Conservation (phyloP, 768 basidiomycete genomes). For the Leccinum uliginosum region DNA sequence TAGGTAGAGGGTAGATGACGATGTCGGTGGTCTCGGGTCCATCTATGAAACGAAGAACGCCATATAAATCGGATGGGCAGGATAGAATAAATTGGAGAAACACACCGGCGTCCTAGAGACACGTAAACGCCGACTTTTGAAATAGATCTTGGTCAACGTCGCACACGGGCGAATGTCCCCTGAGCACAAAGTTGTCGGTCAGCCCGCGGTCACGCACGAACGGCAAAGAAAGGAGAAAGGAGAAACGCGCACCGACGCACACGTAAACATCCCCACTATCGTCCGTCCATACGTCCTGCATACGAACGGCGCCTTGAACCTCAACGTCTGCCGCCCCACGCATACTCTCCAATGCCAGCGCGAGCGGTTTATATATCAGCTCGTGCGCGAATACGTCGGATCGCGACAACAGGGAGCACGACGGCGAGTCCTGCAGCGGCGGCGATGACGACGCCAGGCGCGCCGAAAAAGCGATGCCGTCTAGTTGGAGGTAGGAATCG, state of each 20-base stretch:
- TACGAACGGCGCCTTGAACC: slow-evolving; percentile 48
- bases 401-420: slow-evolving; percentile 6
- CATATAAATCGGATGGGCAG: background rate
- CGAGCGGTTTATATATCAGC: slow-evolving; percentile 68
- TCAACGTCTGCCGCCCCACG: slow-evolving; percentile 63
- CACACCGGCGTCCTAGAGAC: slow-evolving; percentile 62
- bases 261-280: slow-evolving; percentile 46
- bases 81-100: background rate
- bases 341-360: slow-evolving; percentile 75
- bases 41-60: slow-evolving; percentile 33
- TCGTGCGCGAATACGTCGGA: slow-evolving; percentile 28
- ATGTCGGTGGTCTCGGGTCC: slow-evolving; percentile 69
- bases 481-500: slow-evolving; percentile 68
- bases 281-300: slow-evolving; percentile 59
- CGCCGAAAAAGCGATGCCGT: slow-evolving; percentile 67
- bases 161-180: slow-evolving; percentile 73
- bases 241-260: slow-evolving; percentile 30
- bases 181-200: slow-evolving; percentile 19
- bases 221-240: no score
- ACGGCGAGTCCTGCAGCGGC: slow-evolving; percentile 27
- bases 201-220: no score
- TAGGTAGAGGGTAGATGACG: slow-evolving; percentile 52
- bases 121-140: slow-evolving; percentile 63
- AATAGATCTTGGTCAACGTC: slow-evolving; percentile 56
- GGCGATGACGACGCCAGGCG: slow-evolving; percentile 32